Percentiles rank a stretch among this genome's conserved stretches.
Evolutionary conservation across 768 basidiomycete species (phyloP).

Genomic region (Symmetrospora coprosmae): DNA sequence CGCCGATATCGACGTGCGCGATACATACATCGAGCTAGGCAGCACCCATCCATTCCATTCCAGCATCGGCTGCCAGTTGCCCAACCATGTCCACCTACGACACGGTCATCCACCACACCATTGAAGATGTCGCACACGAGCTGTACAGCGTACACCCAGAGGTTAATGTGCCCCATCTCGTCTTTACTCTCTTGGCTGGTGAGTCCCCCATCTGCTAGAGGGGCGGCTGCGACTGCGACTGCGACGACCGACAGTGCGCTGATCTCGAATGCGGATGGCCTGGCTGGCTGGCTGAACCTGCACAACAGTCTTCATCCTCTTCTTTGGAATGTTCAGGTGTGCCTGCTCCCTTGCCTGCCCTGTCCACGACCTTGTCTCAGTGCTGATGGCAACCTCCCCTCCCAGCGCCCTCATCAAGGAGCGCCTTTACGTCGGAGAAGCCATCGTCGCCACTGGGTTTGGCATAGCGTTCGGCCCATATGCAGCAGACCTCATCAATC

Average conservation of each 20-base stretch:
- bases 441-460: constrained; percentile 42
- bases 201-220: too few relatives aligned
- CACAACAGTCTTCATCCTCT: constrained; percentile 26
- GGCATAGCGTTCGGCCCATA: constrained; percentile 29
- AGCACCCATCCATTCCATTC: too few relatives aligned
- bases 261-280: too few relatives aligned
- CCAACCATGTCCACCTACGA: neutral
- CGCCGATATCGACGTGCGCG: too few relatives aligned
- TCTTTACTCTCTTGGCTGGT: neutral
- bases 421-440: constrained; percentile 87
- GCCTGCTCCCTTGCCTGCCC: neutral
- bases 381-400: neutral
- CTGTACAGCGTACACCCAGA: constrained; percentile 9
- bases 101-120: neutral
- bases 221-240: too few relatives aligned
- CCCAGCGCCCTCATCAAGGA: constrained; percentile 56
- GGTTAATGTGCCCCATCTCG: constrained; percentile 29
- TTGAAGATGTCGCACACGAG: constrained; percentile 3
- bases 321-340: constrained; percentile 31
- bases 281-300: too few relatives aligned
- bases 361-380: neutral
- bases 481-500: constrained; percentile 32
- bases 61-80: too few relatives aligned
- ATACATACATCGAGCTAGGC: too few relatives aligned
- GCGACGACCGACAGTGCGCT: too few relatives aligned